These are phyloP conservation scores for Cadophora malorum DNA, from an alignment of 2,329 filamentous ascomycete genomes.

Conservation along the genomic window DNA sequence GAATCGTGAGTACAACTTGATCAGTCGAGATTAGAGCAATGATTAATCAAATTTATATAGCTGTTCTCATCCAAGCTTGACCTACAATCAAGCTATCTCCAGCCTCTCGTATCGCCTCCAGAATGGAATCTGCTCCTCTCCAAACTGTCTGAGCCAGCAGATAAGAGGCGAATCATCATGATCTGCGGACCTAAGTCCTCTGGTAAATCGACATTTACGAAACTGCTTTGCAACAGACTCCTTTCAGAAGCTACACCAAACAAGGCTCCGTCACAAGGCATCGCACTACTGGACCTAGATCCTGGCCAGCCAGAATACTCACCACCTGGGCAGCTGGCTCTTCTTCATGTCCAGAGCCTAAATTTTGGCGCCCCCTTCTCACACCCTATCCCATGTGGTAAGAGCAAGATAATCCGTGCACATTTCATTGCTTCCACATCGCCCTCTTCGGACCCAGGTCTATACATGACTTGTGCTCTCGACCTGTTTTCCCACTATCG, in stretches of 20 bases:
- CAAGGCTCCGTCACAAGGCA: constrained; percentile 35
- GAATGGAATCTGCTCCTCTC: constrained; percentile 61
- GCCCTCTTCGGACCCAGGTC: constrained; percentile 68
- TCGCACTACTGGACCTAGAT: constrained; percentile 73
- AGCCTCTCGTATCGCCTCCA: constrained; percentile 61
- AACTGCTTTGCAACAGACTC: constrained; percentile 69
- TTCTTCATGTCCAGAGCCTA: constrained; percentile 64
- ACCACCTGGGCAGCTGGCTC: constrained; percentile 71
- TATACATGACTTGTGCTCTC: constrained; percentile 68
- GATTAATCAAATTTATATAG: constrained; percentile 48
- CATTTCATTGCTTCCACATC: constrained; percentile 72
- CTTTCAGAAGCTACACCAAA: constrained; percentile 46
- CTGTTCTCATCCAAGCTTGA: constrained; percentile 60
- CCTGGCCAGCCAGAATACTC: constrained; percentile 79
- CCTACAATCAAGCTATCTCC: constrained; percentile 56
- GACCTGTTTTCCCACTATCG: constrained; percentile 68
- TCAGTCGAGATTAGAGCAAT: constrained; percentile 15
- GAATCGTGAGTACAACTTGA: constrained; percentile 51
- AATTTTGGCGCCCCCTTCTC: constrained; percentile 73
- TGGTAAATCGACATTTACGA: constrained; percentile 78
- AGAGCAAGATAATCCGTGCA: constrained; percentile 57
- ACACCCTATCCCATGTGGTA: constrained; percentile 54
- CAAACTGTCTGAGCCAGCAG: constrained; percentile 44
- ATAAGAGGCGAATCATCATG: constrained; percentile 53
- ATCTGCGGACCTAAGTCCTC: constrained; percentile 74